Conservation (phyloP, 768 basidiomycete species). For the Leccinum uliginosum region DNA sequence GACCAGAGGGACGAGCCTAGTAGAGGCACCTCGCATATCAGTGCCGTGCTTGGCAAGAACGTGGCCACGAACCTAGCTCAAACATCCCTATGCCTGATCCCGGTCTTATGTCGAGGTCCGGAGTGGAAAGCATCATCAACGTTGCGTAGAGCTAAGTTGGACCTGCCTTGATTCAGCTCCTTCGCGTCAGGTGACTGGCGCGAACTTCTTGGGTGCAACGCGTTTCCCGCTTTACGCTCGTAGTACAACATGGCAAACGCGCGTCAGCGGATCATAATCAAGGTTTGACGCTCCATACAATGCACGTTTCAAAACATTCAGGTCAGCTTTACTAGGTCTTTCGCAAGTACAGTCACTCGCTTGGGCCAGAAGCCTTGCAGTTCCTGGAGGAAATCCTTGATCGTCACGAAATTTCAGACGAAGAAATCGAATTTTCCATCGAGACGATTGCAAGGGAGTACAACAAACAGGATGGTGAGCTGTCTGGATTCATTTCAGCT, state of each 20-base stretch:
- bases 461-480: conserved; percentile 79
- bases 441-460: conserved; percentile 84
- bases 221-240: neutral
- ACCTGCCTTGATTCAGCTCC: conserved; percentile 13
- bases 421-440: conserved; percentile 68
- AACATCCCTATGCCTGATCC: conserved; percentile 75
- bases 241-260: conserved; percentile 31
- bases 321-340: conserved; percentile 53
- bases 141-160: neutral
- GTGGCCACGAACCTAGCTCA: conserved; percentile 52
- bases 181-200: conserved; percentile 6
- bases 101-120: conserved; percentile 74
- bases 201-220: neutral
- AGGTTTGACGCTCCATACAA: conserved; percentile 26
- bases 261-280: conserved; percentile 41
- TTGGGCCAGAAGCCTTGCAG: conserved; percentile 73
- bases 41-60: conserved; percentile 1
- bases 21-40: neutral
- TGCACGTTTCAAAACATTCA: neutral
- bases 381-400: conserved; percentile 70
- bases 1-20: conserved; percentile 77
- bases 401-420: conserved; percentile 63
- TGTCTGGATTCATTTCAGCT: conserved; percentile 6
- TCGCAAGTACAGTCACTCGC: conserved; percentile 82
- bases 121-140: conserved; percentile 53